Base-by-base conservation (phyloP, 192 early-diverging fungal genomes). In the Umbelopsis vinacea region DNA sequence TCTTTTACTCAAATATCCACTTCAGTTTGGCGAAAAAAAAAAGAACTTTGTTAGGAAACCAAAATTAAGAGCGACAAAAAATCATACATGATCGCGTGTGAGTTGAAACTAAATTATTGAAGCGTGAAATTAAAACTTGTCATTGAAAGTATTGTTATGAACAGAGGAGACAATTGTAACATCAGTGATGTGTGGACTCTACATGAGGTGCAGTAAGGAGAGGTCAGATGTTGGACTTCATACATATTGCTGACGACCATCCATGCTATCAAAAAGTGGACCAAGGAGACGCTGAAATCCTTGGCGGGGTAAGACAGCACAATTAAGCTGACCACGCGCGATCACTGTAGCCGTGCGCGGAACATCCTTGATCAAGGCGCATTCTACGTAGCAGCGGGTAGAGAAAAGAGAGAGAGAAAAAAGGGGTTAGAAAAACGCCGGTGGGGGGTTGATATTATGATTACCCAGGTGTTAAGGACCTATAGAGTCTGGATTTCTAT, bases 261-360 rank as follows among this genome's bases (percentile, higher is more conserved):
- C 33, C 29, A 37, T 38, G 14, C 33, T 63, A 63, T 63, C 33
- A 63, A 63, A 63, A 11, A 63, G 26, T 21, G 90, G 86, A 7
- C 89, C 88, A 11, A 92, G 80, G 21, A 92, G 79, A 52, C 90
- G 84, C 22, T 85, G 86, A 73, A 92, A 92, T 6, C 89, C 85
- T 82, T 90, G 87, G 71, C 87, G 87, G 53, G 83, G 86, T 12
- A 92, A 70, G 12, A 85, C 86, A 11, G 88, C 89, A 67, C 85
- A 80, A 74, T 89, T 90, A 48, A 92, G 74, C 4, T 79, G 70
- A 40, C 90, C 89, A 48, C 75, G 81, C 15, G 90, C 89, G 29
- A 72, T 78, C 38, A 92, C 83, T 6, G 88, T 90, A 6, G 89
- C 89, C 71, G 77, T 80, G 54, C 90, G 77, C 26, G 90, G 90